These are phyloP conservation scores for Takashimella koratensis DNA, from an alignment of 1,284 basidiomycete genomes.

Conservation along the genomic window DNA sequence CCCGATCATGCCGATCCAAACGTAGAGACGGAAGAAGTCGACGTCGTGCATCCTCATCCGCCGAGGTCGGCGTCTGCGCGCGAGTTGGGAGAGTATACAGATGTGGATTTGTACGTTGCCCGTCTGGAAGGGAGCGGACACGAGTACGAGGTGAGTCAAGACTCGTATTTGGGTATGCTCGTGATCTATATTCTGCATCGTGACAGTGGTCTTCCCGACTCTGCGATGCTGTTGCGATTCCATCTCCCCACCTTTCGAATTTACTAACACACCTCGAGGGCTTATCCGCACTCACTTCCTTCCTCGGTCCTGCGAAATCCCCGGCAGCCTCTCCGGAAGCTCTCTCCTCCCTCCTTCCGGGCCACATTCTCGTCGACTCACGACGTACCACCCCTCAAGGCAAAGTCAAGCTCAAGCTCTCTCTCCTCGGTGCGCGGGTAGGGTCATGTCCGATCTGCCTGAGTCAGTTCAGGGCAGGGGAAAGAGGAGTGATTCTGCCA, in stretches of 20 bases:
- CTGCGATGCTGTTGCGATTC: too few species aligned
- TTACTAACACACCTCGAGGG: too few species aligned
- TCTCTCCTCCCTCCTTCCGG: slow-evolving; percentile 54
- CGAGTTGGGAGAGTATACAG: slow-evolving; percentile 52
- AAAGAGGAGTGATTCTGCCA: slow-evolving; percentile 59
- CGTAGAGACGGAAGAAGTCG: neutral
- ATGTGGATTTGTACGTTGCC: slow-evolving; percentile 60
- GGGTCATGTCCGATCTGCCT: slow-evolving; percentile 77
- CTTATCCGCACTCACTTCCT: slow-evolving; percentile 59
- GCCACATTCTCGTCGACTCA: slow-evolving; percentile 61
- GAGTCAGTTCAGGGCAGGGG: slow-evolving; percentile 65
- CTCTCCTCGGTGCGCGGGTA: slow-evolving; percentile 65
- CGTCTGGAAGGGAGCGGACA: slow-evolving; percentile 54
- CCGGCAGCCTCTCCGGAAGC: slow-evolving; percentile 40
- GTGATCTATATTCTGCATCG: too few species aligned
- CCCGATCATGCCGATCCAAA: too few species aligned
- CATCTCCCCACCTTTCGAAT: too few species aligned
- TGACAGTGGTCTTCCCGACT: too few species aligned
- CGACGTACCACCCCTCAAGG: slow-evolving; percentile 66
- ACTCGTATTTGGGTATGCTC: too few species aligned
- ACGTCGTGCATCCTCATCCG: neutral
- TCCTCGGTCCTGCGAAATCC: slow-evolving; percentile 57
- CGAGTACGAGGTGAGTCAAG: slow-evolving; percentile 60
- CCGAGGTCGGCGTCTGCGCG: neutral
- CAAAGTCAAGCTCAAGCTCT: slow-evolving; percentile 70